Conservation (phyloP, 441 rosid genomes). For the Populus hybrid region DNA sequence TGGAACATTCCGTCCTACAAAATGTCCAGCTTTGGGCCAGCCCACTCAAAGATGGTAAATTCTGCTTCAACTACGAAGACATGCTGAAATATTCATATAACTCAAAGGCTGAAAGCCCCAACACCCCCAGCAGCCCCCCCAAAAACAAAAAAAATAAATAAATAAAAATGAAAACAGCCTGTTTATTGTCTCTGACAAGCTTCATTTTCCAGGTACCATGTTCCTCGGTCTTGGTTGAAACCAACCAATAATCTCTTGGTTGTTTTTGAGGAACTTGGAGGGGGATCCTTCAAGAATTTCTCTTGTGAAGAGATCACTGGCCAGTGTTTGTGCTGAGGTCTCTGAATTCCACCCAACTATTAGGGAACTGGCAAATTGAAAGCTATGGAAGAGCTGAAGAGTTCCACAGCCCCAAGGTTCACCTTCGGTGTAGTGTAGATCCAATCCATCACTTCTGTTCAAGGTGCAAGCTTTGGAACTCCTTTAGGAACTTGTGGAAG, state of each 20-base stretch:
- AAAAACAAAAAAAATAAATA: background rate
- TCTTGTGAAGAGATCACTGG: constrained; percentile 75
- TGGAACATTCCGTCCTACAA: constrained; percentile 71
- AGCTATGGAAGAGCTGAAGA: constrained; percentile 87
- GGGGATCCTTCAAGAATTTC: constrained; percentile 82
- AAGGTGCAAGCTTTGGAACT: constrained; percentile 95
- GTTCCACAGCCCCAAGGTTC: constrained; percentile 81
- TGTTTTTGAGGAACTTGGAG: constrained; percentile 89
- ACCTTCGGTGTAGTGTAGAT: constrained; percentile 76
- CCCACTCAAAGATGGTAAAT: constrained; percentile 86
- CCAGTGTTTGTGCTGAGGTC: constrained; percentile 83
- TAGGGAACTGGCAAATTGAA: constrained; percentile 94
- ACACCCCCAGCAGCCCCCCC: no score
- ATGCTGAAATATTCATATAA: background rate
- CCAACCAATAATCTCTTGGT: constrained; percentile 80
- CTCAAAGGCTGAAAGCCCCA: no score
- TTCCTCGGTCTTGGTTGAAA: constrained; percentile 90
- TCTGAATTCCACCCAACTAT: constrained; percentile 84
- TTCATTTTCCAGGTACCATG: constrained; percentile 66
- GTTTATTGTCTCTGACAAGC: no score
- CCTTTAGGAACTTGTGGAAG: constrained; percentile 94
- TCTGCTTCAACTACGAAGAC: background rate
- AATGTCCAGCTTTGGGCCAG: constrained; percentile 83
- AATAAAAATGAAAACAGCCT: no score
- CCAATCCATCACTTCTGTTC: constrained; percentile 71